These are phyloP conservation scores for Sistotremastrum suecicum DNA, from an alignment of 768 basidiomycete species.

Conservation along the genomic window DNA sequence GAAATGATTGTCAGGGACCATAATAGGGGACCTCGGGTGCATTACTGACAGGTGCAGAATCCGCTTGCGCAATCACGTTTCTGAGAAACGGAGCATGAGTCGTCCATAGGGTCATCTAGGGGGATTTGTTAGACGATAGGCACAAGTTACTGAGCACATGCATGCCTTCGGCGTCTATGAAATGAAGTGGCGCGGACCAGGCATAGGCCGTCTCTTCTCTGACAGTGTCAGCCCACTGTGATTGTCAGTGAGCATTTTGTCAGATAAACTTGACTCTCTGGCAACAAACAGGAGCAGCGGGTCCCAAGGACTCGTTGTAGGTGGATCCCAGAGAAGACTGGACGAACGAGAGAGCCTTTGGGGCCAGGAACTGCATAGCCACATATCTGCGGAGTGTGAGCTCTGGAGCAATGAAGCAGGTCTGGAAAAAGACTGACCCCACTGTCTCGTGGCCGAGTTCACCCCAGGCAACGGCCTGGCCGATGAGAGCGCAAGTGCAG, in stretches of 20 bases:
- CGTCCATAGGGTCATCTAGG: slow-evolving; percentile 24
- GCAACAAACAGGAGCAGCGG: not conserved
- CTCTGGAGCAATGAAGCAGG: not conserved
- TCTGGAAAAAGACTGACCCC: slow-evolving; percentile 16
- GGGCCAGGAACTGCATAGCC: slow-evolving; percentile 5
- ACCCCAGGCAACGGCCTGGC: slow-evolving; percentile 21
- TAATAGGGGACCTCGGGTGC: not conserved
- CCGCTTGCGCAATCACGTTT: slow-evolving; percentile 30
- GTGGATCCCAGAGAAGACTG: slow-evolving; percentile 2
- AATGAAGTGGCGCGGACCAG: not conserved
- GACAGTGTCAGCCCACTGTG: slow-evolving; percentile 39
- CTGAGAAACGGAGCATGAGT: slow-evolving; percentile 34
- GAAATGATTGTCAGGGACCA: not conserved
- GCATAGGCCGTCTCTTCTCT: slow-evolving; percentile 17
- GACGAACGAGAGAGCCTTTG: slow-evolving; percentile 4
- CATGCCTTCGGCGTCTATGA: not conserved
- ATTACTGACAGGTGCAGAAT: slow-evolving; percentile 14
- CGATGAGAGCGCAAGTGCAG: not conserved
- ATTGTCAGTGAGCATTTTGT: not conserved
- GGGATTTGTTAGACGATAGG: not conserved
- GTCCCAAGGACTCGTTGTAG: not conserved
- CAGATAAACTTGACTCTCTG: not conserved
- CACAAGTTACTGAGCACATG: not conserved
- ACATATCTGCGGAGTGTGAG: not conserved
- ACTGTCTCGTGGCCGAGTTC: slow-evolving; percentile 29